A percentile compares a stretch with the other conserved stretches of the same genome.
phyloP scores from a whole-genome alignment of 1,284 basidiomycete genomes.

The Irpex sp. region DNA sequence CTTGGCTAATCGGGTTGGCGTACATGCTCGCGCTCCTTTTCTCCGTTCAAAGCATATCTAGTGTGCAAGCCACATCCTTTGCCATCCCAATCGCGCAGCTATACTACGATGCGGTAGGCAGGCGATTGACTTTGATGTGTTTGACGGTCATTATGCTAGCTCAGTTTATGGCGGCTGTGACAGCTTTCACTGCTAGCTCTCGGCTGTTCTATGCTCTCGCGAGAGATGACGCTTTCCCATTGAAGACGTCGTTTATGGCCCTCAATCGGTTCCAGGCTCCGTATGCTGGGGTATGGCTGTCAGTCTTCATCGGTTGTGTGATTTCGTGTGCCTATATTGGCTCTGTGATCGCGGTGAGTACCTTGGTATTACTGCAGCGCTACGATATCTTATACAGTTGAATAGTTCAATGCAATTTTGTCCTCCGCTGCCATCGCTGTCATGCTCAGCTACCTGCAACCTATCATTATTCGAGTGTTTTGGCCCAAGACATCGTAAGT shows the following conservation, averaged over 20 bases:
- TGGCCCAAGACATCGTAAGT: slow-evolving; percentile 48
- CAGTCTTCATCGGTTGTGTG: slow-evolving; percentile 49
- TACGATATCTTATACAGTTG: neutral
- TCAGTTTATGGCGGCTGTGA: slow-evolving; percentile 56
- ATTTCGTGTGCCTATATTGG: slow-evolving; percentile 61
- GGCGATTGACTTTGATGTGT: slow-evolving; percentile 46
- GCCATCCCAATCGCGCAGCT: slow-evolving; percentile 60
- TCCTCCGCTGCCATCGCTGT: slow-evolving; percentile 56
- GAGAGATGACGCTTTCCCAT: slow-evolving; percentile 49
- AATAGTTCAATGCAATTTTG: slow-evolving; percentile 52
- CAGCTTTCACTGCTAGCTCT: slow-evolving; percentile 59
- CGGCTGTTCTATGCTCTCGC: slow-evolving; percentile 55
- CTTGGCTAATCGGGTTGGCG: slow-evolving; percentile 55
- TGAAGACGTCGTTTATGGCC: slow-evolving; percentile 42
- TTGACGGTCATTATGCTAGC: slow-evolving; percentile 46
- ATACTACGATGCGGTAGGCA: slow-evolving; percentile 53
- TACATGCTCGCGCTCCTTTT: slow-evolving; percentile 62
- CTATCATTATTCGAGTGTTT: slow-evolving; percentile 55
- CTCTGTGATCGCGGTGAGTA: slow-evolving; percentile 47
- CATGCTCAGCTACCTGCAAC: slow-evolving; percentile 58
- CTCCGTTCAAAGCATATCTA: slow-evolving; percentile 50
- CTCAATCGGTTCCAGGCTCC: slow-evolving; percentile 55
- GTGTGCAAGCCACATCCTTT: slow-evolving; percentile 44
- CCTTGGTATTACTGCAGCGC: neutral
- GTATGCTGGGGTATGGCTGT: slow-evolving; percentile 53